These are phyloP conservation scores for Kuraishia ogatae DNA, from an alignment of 805 yeast genomes.

Conservation along the genomic window DNA sequence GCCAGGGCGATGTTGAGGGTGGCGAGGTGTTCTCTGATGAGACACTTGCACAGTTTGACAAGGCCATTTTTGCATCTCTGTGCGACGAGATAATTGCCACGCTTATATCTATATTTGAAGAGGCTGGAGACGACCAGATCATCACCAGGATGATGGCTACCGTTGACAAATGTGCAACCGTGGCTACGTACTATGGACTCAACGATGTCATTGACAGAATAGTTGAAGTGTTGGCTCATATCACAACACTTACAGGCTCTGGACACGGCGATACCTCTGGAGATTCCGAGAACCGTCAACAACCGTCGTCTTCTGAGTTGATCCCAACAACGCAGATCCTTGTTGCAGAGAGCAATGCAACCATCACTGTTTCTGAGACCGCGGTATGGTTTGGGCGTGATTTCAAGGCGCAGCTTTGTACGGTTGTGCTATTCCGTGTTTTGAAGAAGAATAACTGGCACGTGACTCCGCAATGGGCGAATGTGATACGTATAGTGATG, in stretches of 20 bases:
- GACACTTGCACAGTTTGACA: constrained; percentile 51
- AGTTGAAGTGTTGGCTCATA: constrained; percentile 53
- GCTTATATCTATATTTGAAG: constrained; percentile 68
- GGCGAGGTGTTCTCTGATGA: constrained; percentile 5
- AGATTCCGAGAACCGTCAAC: constrained; percentile 11
- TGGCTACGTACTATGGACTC: constrained; percentile 60
- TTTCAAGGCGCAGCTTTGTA: constrained; percentile 84
- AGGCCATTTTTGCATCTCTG: constrained; percentile 54
- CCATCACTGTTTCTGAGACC: constrained; percentile 69
- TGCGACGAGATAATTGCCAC: constrained; percentile 65
- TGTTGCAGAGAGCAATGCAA: constrained; percentile 44
- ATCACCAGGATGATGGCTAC: constrained; percentile 82
- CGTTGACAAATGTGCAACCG: constrained; percentile 73
- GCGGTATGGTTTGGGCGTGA: constrained; percentile 84
- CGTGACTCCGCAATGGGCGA: constrained; percentile 47
- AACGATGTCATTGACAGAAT: constrained; percentile 54
- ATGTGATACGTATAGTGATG: constrained; percentile 49
- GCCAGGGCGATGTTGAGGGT: not conserved
- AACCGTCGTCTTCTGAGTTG: constrained; percentile 24
- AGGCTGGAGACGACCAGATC: constrained; percentile 85
- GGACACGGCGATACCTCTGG: constrained; percentile 9
- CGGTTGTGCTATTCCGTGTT: constrained; percentile 78
- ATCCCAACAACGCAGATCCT: constrained; percentile 37
- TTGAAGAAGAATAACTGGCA: constrained; percentile 47
- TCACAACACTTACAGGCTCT: constrained; percentile 54